Evolutionary conservation across 768 basidiomycete species (phyloP), one percentile per base, ranked within the genome.

Genomic region (Russula earlei): DNA sequence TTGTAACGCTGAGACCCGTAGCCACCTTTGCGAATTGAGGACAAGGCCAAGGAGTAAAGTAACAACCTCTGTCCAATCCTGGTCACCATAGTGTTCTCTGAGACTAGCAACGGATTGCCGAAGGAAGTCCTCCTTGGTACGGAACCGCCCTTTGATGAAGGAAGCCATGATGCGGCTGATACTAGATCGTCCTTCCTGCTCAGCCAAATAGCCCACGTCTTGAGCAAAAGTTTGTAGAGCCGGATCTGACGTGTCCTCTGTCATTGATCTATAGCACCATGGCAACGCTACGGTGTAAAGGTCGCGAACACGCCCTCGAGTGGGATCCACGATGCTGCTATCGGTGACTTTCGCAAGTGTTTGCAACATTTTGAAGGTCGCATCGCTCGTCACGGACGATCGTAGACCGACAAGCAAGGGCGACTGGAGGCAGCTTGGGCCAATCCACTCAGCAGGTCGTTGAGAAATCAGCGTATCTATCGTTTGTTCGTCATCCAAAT

Each of bases 81-180:
- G 78, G 4, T 74, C 74, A 0, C 82, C 81, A 65, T 91, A 92
- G 68, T 90, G 84, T 65, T 96, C 93, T 20, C 91, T 82, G 36
- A 97, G 76, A 62, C 87, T 85, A 2, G 82, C 76, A 20, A 91
- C 84, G 0, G 90, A 91, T 66, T 96, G 91, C 5, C 91, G 83
- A 56, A 95, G 77, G 71, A 95, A 95, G 70, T 96, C 93, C 50
- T 97, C 93, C 64, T 85, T 85, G 2, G 91, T 91, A 46, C 93
- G 77, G 75, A 97, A 96, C 49, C 88, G 85, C 20, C 77, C 75
- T 69, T 90, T 90, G 53, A 87, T 81, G 63, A 94, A 94, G 3
- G 90, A 92, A 4, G 77, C 84, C 85, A 95, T 88, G 65, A 97
- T 87, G 46, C 88, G 84, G 51, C 82, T 77, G 63, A 96, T 88